Percentiles rank a stretch among this genome's conserved stretches.
These are phyloP conservation scores for Sphaerulina vaccinii DNA, from an alignment of 2,329 filamentous ascomycete species.

Conservation along the genomic window DNA sequence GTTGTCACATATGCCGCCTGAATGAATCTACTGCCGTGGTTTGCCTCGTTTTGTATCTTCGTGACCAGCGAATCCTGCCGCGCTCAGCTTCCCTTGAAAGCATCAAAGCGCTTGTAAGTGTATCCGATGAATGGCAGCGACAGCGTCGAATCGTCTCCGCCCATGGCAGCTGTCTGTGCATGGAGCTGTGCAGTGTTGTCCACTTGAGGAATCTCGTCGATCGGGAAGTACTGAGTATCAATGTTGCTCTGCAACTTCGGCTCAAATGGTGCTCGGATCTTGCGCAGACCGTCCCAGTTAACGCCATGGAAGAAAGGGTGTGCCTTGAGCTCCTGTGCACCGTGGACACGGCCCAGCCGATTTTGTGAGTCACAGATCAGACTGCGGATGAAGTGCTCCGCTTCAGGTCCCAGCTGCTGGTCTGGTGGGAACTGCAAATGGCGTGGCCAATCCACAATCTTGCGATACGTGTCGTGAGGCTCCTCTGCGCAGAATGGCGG, in stretches of 20 bases:
- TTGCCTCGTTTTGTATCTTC: not conserved
- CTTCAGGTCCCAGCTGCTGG: constrained; percentile 81
- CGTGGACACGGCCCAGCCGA: constrained; percentile 77
- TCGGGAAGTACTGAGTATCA: constrained; percentile 98
- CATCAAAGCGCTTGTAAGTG: constrained; percentile 95
- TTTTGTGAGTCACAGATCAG: constrained; percentile 93
- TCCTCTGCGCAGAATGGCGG: constrained; percentile 98
- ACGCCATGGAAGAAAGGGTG: constrained; percentile 97
- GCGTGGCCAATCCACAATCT: constrained; percentile 98
- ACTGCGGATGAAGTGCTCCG: constrained; percentile 88
- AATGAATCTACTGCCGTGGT: constrained; percentile 5
- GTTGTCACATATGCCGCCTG: not conserved
- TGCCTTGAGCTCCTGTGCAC: constrained; percentile 86
- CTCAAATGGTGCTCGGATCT: constrained; percentile 93
- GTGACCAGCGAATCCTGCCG: not conserved
- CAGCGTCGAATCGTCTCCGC: constrained; percentile 86
- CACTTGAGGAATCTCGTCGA: constrained; percentile 95
- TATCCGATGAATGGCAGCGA: constrained; percentile 95
- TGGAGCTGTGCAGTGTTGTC: constrained; percentile 86
- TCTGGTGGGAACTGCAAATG: constrained; percentile 96
- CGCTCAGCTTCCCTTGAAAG: constrained; percentile 50
- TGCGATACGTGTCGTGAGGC: constrained; percentile 94
- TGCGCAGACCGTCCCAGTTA: constrained; percentile 87
- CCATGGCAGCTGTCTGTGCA: constrained; percentile 71
- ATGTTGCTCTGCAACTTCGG: constrained; percentile 89